Evolutionary conservation across 768 basidiomycete species (phyloP).

Genomic region (Hygrocybe punicea): DNA sequence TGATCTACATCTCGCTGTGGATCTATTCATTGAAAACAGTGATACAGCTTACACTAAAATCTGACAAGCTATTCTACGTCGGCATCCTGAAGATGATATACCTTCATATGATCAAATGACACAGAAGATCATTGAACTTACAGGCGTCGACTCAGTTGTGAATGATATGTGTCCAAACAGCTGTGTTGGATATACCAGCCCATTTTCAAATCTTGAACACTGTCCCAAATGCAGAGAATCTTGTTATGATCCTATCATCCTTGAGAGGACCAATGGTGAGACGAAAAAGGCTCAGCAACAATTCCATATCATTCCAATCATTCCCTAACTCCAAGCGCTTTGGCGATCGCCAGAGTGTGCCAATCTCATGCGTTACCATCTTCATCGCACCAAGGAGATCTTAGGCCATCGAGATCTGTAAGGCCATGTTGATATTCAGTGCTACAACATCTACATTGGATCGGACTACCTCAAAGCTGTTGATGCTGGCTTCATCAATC

Average conservation of each 20-base stretch:
- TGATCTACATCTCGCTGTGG: too few species aligned
- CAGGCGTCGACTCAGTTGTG: conserved; percentile 29
- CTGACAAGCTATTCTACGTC: too few species aligned
- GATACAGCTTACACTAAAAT: too few species aligned
- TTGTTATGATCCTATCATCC: conserved; percentile 19
- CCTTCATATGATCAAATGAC: conserved; percentile 11
- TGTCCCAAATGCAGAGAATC: conserved; percentile 30
- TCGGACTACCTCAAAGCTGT: conserved; percentile 22
- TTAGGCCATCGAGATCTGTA: neutral
- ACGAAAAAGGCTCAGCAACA: conserved; percentile 20
- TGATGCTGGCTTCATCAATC: conserved; percentile 15
- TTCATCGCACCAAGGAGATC: conserved; percentile 10
- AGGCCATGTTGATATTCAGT: conserved; percentile 6
- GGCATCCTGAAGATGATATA: conserved; percentile 12
- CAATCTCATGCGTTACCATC: conserved; percentile 19
- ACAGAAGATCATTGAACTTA: conserved; percentile 19
- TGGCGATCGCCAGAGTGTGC: conserved; percentile 21
- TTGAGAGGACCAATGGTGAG: neutral
- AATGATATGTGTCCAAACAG: conserved; percentile 41
- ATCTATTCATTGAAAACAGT: too few species aligned
- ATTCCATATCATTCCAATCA: conserved; percentile 38
- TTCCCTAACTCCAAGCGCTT: conserved; percentile 37
- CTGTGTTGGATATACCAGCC: conserved; percentile 40
- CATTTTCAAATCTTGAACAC: conserved; percentile 18
- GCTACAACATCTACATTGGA: conserved; percentile 30